Evolutionary conservation across 345 rosid genomes (phyloP).

Genomic region (Salix exigua): DNA sequence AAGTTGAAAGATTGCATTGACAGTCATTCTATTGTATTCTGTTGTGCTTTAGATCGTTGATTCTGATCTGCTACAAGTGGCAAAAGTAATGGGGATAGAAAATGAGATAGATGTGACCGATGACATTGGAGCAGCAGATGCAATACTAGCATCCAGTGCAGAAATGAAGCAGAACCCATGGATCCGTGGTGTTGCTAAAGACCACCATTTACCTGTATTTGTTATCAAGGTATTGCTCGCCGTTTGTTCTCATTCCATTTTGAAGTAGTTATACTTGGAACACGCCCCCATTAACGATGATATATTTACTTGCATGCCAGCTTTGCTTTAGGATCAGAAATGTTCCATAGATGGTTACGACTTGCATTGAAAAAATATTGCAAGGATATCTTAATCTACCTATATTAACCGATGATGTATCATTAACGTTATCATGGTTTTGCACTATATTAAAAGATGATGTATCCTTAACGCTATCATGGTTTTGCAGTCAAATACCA

Average conservation of each 20-base stretch:
- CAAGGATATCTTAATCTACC: background rate
- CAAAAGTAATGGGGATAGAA: slow-evolving; percentile 84
- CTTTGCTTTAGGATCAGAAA: background rate
- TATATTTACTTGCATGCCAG: background rate
- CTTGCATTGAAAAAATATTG: background rate
- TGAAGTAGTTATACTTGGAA: background rate
- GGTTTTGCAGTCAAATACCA: slow-evolving; percentile 69
- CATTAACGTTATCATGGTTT: background rate
- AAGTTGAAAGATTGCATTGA: slow-evolving; percentile 3
- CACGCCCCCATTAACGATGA: background rate
- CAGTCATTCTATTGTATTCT: slow-evolving; percentile 12
- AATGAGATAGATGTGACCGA: slow-evolving; percentile 66
- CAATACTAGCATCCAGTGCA: slow-evolving; percentile 67
- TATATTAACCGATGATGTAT: background rate
- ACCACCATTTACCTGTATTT: slow-evolving; percentile 67
- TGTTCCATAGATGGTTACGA: slow-evolving; percentile 1
- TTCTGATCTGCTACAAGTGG: slow-evolving; percentile 84
- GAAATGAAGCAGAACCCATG: slow-evolving; percentile 81
- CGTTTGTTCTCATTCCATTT: background rate
- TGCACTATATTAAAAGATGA: slow-evolving; percentile 21
- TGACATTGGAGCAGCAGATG: slow-evolving; percentile 81
- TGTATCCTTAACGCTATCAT: too few relatives aligned
- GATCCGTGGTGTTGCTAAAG: slow-evolving; percentile 81
- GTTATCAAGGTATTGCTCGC: slow-evolving; percentile 59
- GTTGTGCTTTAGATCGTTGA: slow-evolving; percentile 55